A percentile compares a stretch with the other conserved stretches of the same genome.
phyloP scores from a whole-genome alignment of 2,329 filamentous ascomycete genomes.

The Trichoderma arundinaceum region DNA sequence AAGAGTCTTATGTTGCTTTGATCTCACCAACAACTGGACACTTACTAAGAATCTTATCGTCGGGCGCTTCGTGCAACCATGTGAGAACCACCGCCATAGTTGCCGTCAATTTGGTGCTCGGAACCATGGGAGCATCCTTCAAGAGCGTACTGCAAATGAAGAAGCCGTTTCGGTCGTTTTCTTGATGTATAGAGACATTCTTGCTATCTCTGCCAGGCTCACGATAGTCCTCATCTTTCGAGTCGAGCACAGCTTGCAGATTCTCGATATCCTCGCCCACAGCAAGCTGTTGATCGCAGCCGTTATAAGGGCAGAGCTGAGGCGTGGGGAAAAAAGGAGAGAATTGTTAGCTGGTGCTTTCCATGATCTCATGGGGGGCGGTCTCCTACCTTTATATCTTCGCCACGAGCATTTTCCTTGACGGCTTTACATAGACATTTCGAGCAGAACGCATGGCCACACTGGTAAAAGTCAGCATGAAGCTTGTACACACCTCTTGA shows the following conservation, averaged over 20 bases:
- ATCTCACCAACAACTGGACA: too few species aligned
- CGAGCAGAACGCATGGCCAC: conserved; percentile 43
- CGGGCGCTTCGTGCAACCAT: conserved; percentile 42
- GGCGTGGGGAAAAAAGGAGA: background rate
- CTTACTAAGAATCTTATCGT: conserved; percentile 50
- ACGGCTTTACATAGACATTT: conserved; percentile 34
- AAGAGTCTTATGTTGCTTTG: background rate
- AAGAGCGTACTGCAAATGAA: background rate
- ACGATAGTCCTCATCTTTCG: background rate
- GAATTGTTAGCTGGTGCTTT: background rate
- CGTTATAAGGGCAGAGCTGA: background rate
- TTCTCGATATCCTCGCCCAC: conserved; percentile 22
- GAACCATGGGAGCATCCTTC: conserved; percentile 22
- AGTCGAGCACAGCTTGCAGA: background rate
- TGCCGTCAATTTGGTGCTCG: conserved; percentile 44
- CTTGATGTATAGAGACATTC: conserved; percentile 24
- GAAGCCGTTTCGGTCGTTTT: conserved; percentile 1
- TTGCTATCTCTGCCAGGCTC: conserved; percentile 40
- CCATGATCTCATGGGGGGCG: too few species aligned
- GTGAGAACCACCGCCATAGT: conserved; percentile 42
- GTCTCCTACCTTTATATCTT: background rate
- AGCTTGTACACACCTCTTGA: too few species aligned
- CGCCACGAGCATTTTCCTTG: background rate
- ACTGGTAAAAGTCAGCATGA: conserved; percentile 39
- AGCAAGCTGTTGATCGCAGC: background rate